Evolutionary conservation across 768 basidiomycete genomes (phyloP).

Genomic region (Boletus rubescentipes): DNA sequence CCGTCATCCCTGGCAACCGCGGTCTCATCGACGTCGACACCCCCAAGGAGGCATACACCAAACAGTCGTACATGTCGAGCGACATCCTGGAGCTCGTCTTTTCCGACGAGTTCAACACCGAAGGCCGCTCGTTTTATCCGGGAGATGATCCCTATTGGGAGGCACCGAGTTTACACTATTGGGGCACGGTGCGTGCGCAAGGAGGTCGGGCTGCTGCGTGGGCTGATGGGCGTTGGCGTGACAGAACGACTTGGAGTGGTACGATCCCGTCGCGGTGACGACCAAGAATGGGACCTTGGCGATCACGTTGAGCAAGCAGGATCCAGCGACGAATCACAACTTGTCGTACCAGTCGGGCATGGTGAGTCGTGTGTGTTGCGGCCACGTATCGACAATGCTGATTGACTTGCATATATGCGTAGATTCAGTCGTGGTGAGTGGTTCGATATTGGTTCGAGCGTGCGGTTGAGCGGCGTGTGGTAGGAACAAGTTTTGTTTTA

Average conservation of each 20-base stretch:
- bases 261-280: constrained; percentile 52
- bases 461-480: constrained; percentile 2
- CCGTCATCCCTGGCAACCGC: constrained; percentile 40
- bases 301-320: constrained; percentile 47
- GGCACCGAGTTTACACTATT: constrained; percentile 61
- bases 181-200: constrained; percentile 47
- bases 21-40: constrained; percentile 57
- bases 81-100: constrained; percentile 57
- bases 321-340: constrained; percentile 43
- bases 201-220: too few relatives aligned
- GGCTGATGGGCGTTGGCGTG: constrained; percentile 9
- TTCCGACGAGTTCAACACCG: constrained; percentile 78
- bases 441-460: neutral
- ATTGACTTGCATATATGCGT: constrained; percentile 15
- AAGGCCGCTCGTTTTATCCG: constrained; percentile 68
- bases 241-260: constrained; percentile 53
- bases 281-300: constrained; percentile 51
- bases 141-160: constrained; percentile 68
- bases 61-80: constrained; percentile 37
- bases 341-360: constrained; percentile 45
- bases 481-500: constrained; percentile 78
- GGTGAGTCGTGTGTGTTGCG: constrained; percentile 20
- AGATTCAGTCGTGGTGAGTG: constrained; percentile 33
- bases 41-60: constrained; percentile 44
- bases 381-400: constrained; percentile 18